Percentiles rank a stretch among this genome's conserved stretches.
Evolutionary conservation across 129 eudicot genomes (phyloP).

Genomic region (Smallanthus sonchifolius): DNA sequence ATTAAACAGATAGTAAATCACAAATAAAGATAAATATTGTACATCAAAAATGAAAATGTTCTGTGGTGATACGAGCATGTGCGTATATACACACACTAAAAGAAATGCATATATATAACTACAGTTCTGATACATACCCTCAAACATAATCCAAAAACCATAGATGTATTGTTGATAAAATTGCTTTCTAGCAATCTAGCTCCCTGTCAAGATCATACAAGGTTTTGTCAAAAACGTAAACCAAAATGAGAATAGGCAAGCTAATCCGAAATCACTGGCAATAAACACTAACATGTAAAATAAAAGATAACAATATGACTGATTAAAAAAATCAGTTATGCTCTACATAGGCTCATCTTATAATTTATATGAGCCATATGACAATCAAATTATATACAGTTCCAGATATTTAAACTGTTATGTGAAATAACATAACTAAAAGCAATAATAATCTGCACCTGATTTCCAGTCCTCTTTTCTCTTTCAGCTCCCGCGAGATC

Average conservation of each 20-base stretch:
- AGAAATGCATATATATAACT: not conserved
- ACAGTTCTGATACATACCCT: constrained; percentile 51
- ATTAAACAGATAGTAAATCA: not conserved
- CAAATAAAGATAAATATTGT: not conserved
- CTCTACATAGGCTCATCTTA: not conserved
- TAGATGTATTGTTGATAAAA: constrained; percentile 90
- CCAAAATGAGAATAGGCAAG: not conserved
- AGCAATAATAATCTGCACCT: constrained; percentile 35
- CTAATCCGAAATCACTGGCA: not conserved
- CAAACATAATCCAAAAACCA: constrained; percentile 86
- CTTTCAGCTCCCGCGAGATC: constrained; percentile 98
- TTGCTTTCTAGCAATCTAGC: constrained; percentile 77
- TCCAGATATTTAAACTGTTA: constrained; percentile 1
- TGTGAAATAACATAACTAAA: not conserved
- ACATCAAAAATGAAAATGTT: constrained; percentile 4
- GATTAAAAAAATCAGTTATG: not conserved
- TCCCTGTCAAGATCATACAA: constrained; percentile 43
- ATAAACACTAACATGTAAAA: not conserved
- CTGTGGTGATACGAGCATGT: not conserved
- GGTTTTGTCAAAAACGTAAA: not conserved
- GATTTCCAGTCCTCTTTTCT: constrained; percentile 85
- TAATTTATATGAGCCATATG: not conserved
- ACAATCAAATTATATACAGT: not conserved
- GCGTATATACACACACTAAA: not conserved
- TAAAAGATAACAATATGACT: not conserved